phyloP scores from a whole-genome alignment of 2,329 filamentous ascomycete genomes.

The Colletotrichum siamense region DNA sequence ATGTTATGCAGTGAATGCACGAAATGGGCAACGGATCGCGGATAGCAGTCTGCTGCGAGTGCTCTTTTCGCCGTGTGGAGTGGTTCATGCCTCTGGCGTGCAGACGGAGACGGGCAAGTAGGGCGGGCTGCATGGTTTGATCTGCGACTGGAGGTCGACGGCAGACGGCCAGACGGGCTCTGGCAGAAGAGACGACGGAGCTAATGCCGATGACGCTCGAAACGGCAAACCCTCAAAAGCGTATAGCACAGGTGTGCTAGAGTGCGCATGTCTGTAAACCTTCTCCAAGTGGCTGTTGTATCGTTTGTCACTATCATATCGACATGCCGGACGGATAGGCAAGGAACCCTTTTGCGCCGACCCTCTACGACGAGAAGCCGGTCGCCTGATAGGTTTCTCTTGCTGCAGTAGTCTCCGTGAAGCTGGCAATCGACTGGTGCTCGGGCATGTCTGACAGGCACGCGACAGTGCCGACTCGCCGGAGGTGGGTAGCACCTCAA shows the following conservation, averaged over 20 bases:
- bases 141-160: neutral
- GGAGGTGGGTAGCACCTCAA: neutral
- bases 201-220: neutral
- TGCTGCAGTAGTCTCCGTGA: neutral
- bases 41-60: neutral
- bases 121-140: constrained; percentile 14
- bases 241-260: neutral
- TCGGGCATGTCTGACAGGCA: neutral
- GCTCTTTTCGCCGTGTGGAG: neutral
- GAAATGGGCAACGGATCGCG: neutral
- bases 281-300: neutral
- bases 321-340: constrained; percentile 7
- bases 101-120: neutral
- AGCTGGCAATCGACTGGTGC: neutral
- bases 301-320: neutral
- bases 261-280: neutral
- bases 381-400: neutral
- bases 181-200: neutral
- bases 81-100: constrained; percentile 5
- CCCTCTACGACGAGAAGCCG: neutral
- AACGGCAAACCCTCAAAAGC: neutral
- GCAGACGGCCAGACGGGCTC: neutral
- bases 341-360: neutral
- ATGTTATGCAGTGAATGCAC: neutral
- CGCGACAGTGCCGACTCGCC: neutral